phyloP scores from a whole-genome alignment of 2,329 filamentous ascomycete species.

The Tolypocladium amazonense region DNA sequence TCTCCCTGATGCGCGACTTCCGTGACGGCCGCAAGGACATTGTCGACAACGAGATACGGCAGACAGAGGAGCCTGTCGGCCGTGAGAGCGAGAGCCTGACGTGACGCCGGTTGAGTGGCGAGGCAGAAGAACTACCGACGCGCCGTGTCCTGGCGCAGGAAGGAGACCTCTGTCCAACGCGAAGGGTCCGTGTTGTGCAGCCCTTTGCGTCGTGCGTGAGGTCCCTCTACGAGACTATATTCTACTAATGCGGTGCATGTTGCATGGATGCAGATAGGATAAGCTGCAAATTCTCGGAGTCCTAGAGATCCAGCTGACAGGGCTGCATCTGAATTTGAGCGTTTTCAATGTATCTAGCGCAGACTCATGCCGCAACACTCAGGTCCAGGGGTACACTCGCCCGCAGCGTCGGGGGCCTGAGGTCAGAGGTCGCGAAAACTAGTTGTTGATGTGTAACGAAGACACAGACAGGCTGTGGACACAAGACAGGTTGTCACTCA shows the following conservation, averaged over 20 bases:
- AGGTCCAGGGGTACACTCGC: not conserved
- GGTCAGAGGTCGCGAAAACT: not conserved
- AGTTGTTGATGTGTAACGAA: not conserved
- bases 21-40: conserved; percentile 33
- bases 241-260: conserved; percentile 5
- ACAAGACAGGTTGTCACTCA: not conserved
- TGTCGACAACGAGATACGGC: conserved; percentile 27
- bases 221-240: conserved; percentile 13
- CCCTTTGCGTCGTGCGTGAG: conserved; percentile 10
- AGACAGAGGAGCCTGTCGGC: conserved; percentile 12
- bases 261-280: not conserved
- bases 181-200: not conserved
- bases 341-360: not conserved
- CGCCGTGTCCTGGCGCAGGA: not conserved
- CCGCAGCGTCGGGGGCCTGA: not conserved
- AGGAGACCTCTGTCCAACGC: not conserved
- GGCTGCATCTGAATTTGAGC: not conserved
- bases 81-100: conserved; percentile 5
- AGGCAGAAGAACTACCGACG: not conserved
- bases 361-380: too few relatives aligned
- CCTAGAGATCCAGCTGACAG: not conserved
- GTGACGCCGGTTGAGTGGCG: not conserved
- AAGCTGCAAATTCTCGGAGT: not conserved
- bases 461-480: not conserved
- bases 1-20: conserved; percentile 34